Evolutionary conservation across 371 early-diverging fungal genomes (phyloP).

Genomic region (Circinella minor): DNA sequence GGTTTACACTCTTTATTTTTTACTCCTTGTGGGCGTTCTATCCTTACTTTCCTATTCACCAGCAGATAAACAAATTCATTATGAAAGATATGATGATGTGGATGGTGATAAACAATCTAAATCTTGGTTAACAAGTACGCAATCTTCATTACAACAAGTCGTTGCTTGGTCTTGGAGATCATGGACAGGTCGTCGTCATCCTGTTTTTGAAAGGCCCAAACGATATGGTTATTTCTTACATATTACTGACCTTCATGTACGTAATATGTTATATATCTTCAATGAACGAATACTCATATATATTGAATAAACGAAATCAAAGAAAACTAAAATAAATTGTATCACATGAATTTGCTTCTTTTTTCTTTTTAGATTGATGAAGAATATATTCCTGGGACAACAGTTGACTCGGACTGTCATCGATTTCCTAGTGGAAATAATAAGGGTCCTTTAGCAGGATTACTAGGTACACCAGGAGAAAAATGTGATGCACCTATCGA

Average conservation of each 20-base stretch:
- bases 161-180: conserved; percentile 19
- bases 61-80: conserved; percentile 4
- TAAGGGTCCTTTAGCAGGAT: conserved; percentile 26
- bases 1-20: conserved; percentile 16
- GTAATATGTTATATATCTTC: too few relatives aligned
- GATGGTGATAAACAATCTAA: not conserved
- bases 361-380: conserved; percentile 42
- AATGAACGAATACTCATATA: too few relatives aligned
- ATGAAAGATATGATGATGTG: conserved; percentile 1
- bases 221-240: conserved; percentile 67
- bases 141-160: conserved; percentile 16
- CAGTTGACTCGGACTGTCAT: conserved; percentile 61
- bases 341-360: not conserved
- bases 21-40: conserved; percentile 11
- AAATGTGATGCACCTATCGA: conserved; percentile 32
- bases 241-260: conserved; percentile 79
- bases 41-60: conserved; percentile 14
- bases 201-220: conserved; percentile 16
- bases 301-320: too few relatives aligned
- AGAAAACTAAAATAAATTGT: too few relatives aligned
- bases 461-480: conserved; percentile 62
- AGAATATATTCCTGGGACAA: conserved; percentile 49
- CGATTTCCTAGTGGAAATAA: not conserved
- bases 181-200: conserved; percentile 17
- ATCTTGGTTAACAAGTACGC: not conserved